phyloP scores from a whole-genome alignment of 208 protist genomes.

The Crithidia bombi region DNA sequence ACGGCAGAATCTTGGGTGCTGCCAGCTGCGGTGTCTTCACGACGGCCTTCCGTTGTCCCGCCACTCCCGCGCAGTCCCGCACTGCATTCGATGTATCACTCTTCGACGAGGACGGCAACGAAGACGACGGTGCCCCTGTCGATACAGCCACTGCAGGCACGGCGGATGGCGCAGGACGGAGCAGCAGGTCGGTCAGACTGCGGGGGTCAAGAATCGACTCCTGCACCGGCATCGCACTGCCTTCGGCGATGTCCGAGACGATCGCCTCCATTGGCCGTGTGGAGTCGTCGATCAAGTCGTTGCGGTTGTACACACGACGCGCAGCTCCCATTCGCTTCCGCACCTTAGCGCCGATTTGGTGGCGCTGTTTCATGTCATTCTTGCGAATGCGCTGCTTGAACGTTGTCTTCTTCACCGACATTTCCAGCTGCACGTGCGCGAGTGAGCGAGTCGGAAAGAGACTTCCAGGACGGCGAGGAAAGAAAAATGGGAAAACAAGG shows the following conservation, averaged over 20 bases:
- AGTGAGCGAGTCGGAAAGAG: no score
- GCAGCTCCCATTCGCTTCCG: constrained; percentile 68
- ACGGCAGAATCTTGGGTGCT: constrained; percentile 35
- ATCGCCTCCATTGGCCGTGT: constrained; percentile 68
- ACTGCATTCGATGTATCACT: neutral
- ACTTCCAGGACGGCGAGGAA: neutral
- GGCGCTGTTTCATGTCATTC: constrained; percentile 77
- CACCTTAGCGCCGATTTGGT: constrained; percentile 53
- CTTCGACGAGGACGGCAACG: neutral
- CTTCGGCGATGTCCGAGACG: constrained; percentile 63
- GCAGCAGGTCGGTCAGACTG: constrained; percentile 74
- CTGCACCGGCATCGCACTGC: constrained; percentile 60
- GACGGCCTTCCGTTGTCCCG: neutral
- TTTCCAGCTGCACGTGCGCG: neutral
- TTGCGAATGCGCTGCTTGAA: constrained; percentile 83
- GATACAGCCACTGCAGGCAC: neutral
- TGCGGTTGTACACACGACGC: constrained; percentile 64
- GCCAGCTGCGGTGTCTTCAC: constrained; percentile 2
- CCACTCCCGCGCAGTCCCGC: neutral
- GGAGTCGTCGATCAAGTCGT: constrained; percentile 61
- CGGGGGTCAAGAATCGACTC: constrained; percentile 71
- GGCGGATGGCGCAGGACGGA: constrained; percentile 21
- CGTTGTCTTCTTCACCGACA: constrained; percentile 60
- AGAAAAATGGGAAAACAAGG: neutral
- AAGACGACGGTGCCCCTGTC: neutral